These are phyloP conservation scores for Lactarius deliciosus DNA, from an alignment of 768 basidiomycete genomes.

Conservation along the genomic window DNA sequence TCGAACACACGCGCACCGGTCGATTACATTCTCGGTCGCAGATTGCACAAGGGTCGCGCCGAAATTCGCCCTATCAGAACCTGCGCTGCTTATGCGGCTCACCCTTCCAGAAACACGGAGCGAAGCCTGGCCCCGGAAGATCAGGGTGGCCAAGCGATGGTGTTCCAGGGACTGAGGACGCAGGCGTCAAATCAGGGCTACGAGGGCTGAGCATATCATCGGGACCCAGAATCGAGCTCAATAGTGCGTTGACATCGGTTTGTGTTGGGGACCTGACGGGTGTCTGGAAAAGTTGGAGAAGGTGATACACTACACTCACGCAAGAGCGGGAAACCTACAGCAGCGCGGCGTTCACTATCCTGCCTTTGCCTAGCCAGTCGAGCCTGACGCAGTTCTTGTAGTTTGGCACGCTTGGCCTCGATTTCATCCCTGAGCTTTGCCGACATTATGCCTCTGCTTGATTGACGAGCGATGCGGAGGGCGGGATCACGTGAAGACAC, in stretches of 20 bases:
- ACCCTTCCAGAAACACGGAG: constrained; percentile 55
- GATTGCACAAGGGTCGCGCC: constrained; percentile 49
- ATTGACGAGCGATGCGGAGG: not conserved
- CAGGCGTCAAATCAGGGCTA: constrained; percentile 66
- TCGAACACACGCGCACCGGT: constrained; percentile 49
- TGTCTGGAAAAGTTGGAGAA: constrained; percentile 8
- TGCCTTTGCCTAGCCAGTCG: constrained; percentile 66
- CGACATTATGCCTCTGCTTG: constrained; percentile 42
- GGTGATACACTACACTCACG: constrained; percentile 32
- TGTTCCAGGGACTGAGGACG: constrained; percentile 70
- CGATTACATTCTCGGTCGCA: constrained; percentile 63
- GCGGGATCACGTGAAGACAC: constrained; percentile 5
- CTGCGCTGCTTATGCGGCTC: constrained; percentile 69
- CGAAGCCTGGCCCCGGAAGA: constrained; percentile 40
- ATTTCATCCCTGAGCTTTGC: constrained; percentile 82
- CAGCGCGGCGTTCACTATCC: constrained; percentile 46
- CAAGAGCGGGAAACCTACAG: constrained; percentile 39
- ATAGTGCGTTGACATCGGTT: constrained; percentile 69
- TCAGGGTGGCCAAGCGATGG: constrained; percentile 48
- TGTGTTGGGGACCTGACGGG: constrained; percentile 39
- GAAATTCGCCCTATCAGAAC: constrained; percentile 47
- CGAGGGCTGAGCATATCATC: constrained; percentile 48
- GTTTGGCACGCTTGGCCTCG: constrained; percentile 85
- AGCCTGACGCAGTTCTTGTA: constrained; percentile 79
- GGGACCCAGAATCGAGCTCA: constrained; percentile 54